Evolutionary conservation across 257 asterid genomes (phyloP), one percentile per base, ranked within the genome.

Genomic region (Prunella vulgaris): DNA sequence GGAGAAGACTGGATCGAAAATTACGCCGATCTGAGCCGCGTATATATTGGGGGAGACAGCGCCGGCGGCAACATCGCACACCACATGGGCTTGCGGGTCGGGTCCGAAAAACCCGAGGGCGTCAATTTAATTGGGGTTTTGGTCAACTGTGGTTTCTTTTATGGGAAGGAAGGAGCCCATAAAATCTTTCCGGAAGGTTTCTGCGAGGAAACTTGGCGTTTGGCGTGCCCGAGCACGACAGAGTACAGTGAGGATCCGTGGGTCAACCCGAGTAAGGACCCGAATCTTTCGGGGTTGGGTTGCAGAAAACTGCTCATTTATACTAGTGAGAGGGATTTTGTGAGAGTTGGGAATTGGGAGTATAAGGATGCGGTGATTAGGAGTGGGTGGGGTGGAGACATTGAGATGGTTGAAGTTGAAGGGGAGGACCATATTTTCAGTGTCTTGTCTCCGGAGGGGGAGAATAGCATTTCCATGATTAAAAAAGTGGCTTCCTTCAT

Each of bases 381-480:
- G 59, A 82, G 80, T 10, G 84, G 79, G 1, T 83, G 93, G 96
- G 15, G 2, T 1, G 96, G 96, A 2, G 75, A 76, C 0, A 67
- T 68, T 6, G 87, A 78, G 66, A 17, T 78, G 15, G 80, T 84
- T 58, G 89, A 84, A 17, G 72, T 77, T 18, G 61, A 76, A 48
- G 88, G 71, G 12, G 86, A 81, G 25, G 42, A 3, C 0, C 93
- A 88, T 64, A 77, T 72, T 35, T 86, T 86, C 66, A 76, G 79
- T 73, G 65, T 88, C 72, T 0, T 22, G 9, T 20, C 1, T 22
- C 86, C 90, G 0, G 30, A 18, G 5, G 3, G 61, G 20, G 82
- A 82, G 2, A 77, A 79, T 0, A 76, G 73, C 0, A 3, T 73
- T 18, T 60, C 61, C 20, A 18, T 86, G 86, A 3, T 79, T 48